These are phyloP conservation scores for Boletus bicolor DNA, from an alignment of 768 basidiomycete genomes.

Conservation along the genomic window DNA sequence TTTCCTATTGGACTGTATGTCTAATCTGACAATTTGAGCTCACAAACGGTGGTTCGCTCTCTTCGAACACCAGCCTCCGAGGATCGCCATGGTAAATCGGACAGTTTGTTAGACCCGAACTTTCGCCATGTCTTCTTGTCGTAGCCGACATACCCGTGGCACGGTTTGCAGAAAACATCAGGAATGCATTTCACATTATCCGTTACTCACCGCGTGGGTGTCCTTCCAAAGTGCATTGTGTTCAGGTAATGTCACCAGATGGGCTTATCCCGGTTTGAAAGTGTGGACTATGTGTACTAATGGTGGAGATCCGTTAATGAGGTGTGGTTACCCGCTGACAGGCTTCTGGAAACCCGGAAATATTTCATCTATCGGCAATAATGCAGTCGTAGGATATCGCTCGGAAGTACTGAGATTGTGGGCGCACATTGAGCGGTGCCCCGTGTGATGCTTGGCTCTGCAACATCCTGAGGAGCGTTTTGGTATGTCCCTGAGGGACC, in stretches of 20 bases:
- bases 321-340: not conserved
- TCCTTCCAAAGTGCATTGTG: not conserved
- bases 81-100: slow-evolving; percentile 33
- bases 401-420: not conserved
- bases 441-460: not conserved
- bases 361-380: not conserved
- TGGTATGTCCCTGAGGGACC: not conserved
- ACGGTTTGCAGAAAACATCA: slow-evolving; percentile 3
- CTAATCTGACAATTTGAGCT: slow-evolving; percentile 20
- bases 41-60: slow-evolving; percentile 30
- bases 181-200: slow-evolving; percentile 5
- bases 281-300: not conserved
- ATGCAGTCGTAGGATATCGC: not conserved
- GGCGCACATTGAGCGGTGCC: slow-evolving; percentile 9
- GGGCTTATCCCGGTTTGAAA: not conserved
- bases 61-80: slow-evolving; percentile 24
- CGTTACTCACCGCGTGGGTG: not conserved
- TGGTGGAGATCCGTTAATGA: not conserved
- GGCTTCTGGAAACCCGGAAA: slow-evolving; percentile 3
- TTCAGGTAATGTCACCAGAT: not conserved
- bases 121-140: slow-evolving; percentile 5
- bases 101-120: not conserved
- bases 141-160: slow-evolving; percentile 7
- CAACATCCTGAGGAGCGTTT: too few species aligned
- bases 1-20: not conserved